Evolutionary conservation across 2,329 filamentous ascomycete genomes (phyloP).

Genomic region (Pseudocercospora crystallina): DNA sequence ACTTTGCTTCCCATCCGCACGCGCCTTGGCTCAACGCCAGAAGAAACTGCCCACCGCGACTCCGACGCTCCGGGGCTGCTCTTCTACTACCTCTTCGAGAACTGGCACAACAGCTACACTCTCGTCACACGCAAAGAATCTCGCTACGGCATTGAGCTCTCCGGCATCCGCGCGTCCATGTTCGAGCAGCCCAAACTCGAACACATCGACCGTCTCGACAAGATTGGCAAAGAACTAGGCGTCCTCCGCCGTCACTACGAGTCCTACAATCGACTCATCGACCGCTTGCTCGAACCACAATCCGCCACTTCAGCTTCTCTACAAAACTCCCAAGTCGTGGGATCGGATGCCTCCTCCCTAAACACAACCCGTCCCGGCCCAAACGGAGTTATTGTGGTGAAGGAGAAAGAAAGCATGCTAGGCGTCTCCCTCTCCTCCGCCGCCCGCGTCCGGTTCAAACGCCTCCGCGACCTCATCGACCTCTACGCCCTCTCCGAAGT

Average conservation of each 20-base stretch:
- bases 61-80: conserved; percentile 60
- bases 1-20: conserved; percentile 47
- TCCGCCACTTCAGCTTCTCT: conserved; percentile 44
- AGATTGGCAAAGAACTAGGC: conserved; percentile 61
- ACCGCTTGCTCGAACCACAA: conserved; percentile 54
- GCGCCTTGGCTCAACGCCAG: conserved; percentile 45
- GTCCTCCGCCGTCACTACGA: conserved; percentile 62
- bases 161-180: conserved; percentile 51
- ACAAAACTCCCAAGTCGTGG: conserved; percentile 43
- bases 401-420: conserved; percentile 38
- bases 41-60: conserved; percentile 47
- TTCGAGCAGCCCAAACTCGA: conserved; percentile 50
- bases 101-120: conserved; percentile 61
- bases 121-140: conserved; percentile 53
- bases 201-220: conserved; percentile 56
- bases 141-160: conserved; percentile 49
- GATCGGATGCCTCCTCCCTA: conserved; percentile 23
- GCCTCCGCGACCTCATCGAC: conserved; percentile 59
- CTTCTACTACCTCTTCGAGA: conserved; percentile 68
- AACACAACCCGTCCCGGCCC: conserved; percentile 26
- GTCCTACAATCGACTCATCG: conserved; percentile 60
- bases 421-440: conserved; percentile 49
- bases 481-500: conserved; percentile 63
- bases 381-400: conserved; percentile 15
- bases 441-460: conserved; percentile 58